phyloP scores from a whole-genome alignment of 805 yeast species.

The Blastobotrys terrestris region DNA sequence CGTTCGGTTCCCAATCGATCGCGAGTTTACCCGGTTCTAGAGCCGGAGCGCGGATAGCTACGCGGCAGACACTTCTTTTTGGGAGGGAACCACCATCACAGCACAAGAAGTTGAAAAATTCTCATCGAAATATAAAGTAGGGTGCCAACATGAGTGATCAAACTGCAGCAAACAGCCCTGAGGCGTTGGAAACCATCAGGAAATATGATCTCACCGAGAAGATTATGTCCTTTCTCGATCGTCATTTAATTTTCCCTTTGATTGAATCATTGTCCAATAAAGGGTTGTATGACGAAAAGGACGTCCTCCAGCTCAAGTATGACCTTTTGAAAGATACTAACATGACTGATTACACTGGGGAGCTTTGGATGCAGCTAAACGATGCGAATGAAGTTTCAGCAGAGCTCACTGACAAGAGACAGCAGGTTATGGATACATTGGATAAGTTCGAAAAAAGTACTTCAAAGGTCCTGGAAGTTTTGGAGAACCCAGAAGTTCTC shows the following conservation, averaged over 20 bases:
- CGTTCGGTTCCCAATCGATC: no score
- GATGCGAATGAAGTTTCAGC: constrained; percentile 37
- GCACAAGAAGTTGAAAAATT: no score
- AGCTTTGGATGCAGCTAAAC: constrained; percentile 39
- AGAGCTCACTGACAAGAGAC: constrained; percentile 34
- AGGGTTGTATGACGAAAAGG: constrained; percentile 40
- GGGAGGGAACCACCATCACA: no score
- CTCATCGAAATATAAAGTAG: no score
- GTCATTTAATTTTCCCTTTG: constrained; percentile 52
- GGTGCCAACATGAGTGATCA: no score
- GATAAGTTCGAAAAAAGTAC: constrained; percentile 39
- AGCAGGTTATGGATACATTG: constrained; percentile 31
- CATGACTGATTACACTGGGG: constrained; percentile 46
- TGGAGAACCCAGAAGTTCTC: constrained; percentile 46
- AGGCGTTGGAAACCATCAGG: constrained; percentile 17
- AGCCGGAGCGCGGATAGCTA: no score
- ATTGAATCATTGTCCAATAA: constrained; percentile 41
- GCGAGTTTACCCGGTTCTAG: no score
- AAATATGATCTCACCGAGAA: constrained; percentile 49
- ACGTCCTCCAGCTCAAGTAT: constrained; percentile 42
- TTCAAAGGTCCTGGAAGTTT: constrained; percentile 39
- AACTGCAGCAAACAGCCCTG: no score
- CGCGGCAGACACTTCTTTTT: no score
- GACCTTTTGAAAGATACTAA: constrained; percentile 52
- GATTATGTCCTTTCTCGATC: constrained; percentile 53